Conservation (phyloP, 371 early-diverging fungal species). For the Syncephalastrum contaminatum region DNA sequence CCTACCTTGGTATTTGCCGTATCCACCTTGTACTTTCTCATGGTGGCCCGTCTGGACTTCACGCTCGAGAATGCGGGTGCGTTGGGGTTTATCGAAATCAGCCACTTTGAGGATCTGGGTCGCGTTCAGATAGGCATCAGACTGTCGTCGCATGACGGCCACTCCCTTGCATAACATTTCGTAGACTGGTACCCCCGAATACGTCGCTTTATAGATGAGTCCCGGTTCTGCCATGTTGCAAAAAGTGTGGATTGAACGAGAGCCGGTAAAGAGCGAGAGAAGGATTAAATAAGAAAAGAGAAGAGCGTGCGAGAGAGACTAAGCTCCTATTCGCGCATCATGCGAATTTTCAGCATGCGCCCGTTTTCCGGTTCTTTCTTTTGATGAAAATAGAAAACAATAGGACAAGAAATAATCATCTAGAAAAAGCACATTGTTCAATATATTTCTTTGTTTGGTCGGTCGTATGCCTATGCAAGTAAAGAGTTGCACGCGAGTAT, state of each 20-base stretch:
- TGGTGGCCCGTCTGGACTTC: conserved; percentile 79
- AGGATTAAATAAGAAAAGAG: no score
- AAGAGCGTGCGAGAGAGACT: no score
- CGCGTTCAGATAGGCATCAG: conserved; percentile 88
- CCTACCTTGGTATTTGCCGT: conserved; percentile 95
- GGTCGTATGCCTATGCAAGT: no score
- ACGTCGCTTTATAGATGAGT: conserved; percentile 66
- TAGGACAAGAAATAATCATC: no score
- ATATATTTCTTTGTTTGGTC: no score
- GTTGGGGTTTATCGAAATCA: conserved; percentile 82
- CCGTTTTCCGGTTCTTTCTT: no score
- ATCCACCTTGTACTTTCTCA: conserved; percentile 95
- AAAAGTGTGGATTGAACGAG: background rate
- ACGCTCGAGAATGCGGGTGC: conserved; percentile 88
- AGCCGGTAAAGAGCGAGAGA: no score
- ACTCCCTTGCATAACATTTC: conserved; percentile 81
- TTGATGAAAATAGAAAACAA: no score
- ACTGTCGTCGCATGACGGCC: conserved; percentile 86
- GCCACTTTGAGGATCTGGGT: conserved; percentile 96
- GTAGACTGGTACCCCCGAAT: conserved; percentile 90
- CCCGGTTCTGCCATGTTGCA: conserved; percentile 7
- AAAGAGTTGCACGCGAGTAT: no score
- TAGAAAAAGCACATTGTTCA: no score
- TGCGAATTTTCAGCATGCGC: no score
- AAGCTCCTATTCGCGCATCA: no score